These are phyloP conservation scores for Alternaria consortialis DNA, from an alignment of 2,329 filamentous ascomycete species.

Conservation along the genomic window DNA sequence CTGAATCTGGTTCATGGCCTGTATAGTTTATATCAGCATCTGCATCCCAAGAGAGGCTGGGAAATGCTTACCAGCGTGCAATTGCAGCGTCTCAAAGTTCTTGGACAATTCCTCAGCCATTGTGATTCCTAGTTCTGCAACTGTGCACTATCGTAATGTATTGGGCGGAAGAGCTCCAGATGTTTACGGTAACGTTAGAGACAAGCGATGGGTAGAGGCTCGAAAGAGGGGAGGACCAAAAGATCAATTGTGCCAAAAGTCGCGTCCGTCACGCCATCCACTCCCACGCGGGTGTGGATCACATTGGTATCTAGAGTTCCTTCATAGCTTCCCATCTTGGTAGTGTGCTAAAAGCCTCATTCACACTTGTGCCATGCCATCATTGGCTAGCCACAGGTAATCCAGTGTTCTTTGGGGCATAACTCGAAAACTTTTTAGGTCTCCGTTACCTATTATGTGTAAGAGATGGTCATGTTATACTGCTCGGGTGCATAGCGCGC, in stretches of 20 bases:
- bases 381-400: not conserved
- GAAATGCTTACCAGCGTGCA: slow-evolving; percentile 57
- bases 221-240: slow-evolving; percentile 5
- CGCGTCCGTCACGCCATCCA: slow-evolving; percentile 15
- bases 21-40: slow-evolving; percentile 14
- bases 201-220: not conserved
- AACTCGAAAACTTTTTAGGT: not conserved
- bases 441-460: not conserved
- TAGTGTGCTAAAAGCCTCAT: not conserved
- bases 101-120: slow-evolving; percentile 54
- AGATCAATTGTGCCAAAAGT: not conserved
- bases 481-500: not conserved
- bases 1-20: slow-evolving; percentile 80
- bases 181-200: not conserved
- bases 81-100: slow-evolving; percentile 61
- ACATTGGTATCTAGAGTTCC: not conserved
- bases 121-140: not conserved
- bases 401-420: not conserved
- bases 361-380: not conserved
- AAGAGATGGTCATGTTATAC: not conserved
- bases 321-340: not conserved
- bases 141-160: not conserved
- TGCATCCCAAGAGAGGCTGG: not conserved
- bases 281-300: slow-evolving; percentile 1
- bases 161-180: not conserved